Evolutionary conservation across 73 alveolate genomes (phyloP).

Genomic region (Blepharisma japonicum): DNA sequence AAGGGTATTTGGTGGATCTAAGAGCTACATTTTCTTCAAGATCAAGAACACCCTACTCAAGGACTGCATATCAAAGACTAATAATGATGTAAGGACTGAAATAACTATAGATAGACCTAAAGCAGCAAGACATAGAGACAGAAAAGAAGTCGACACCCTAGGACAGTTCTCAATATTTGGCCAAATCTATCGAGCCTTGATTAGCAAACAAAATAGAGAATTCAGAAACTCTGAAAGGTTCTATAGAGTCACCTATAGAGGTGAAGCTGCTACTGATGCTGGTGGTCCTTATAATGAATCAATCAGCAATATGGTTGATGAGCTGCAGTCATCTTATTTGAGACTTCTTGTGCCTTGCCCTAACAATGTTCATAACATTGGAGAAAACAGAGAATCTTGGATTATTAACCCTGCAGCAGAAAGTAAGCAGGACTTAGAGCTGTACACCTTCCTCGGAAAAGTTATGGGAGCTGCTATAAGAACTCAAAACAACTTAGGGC

Average conservation of each 20-base stretch:
- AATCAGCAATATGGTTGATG: constrained; percentile 65
- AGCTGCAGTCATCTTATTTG: constrained; percentile 71
- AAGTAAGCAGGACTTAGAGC: constrained; percentile 56
- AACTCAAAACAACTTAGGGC: constrained; percentile 71
- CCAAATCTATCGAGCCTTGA: constrained; percentile 46
- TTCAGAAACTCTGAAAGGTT: constrained; percentile 49
- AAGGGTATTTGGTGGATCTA: constrained; percentile 8
- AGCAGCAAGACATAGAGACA: constrained; percentile 47
- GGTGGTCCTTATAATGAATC: constrained; percentile 85
- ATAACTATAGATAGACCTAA: constrained; percentile 60
- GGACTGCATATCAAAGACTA: constrained; percentile 34
- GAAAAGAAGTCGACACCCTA: constrained; percentile 54
- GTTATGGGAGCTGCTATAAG: constrained; percentile 79
- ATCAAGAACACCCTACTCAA: not conserved
- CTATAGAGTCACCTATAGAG: constrained; percentile 59
- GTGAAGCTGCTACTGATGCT: constrained; percentile 83
- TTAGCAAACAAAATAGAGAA: constrained; percentile 34
- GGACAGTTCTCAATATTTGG: constrained; percentile 69
- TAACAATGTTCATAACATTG: constrained; percentile 72
- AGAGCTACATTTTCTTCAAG: constrained; percentile 17
- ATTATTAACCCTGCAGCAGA: constrained; percentile 77
- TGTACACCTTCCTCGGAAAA: constrained; percentile 79
- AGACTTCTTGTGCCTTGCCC: constrained; percentile 77
- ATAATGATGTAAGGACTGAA: constrained; percentile 34
- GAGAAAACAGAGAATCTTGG: constrained; percentile 84